Percentiles rank a stretch among this genome's conserved stretches.
These are phyloP conservation scores for Penicillium oxalicum DNA, from an alignment of 2,329 filamentous ascomycete species.

Conservation along the genomic window DNA sequence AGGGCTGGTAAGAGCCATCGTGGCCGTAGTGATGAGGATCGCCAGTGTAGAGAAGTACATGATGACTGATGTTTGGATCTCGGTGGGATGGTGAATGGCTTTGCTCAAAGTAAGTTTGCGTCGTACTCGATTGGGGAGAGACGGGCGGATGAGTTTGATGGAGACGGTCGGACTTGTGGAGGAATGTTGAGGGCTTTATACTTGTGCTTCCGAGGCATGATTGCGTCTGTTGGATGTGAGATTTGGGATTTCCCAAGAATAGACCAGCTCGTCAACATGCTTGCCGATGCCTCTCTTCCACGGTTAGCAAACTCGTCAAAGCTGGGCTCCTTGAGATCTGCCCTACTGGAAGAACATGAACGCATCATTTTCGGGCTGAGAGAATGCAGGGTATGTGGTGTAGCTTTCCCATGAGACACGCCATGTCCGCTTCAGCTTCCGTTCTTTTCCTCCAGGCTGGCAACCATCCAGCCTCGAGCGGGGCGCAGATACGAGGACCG, in stretches of 20 bases:
- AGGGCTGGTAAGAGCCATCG: slow-evolving; percentile 18
- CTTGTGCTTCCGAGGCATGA: not conserved
- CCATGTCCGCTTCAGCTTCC: not conserved
- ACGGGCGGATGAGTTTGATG: not conserved
- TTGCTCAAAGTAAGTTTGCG: not conserved
- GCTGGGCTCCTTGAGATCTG: no score
- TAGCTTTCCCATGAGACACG: no score
- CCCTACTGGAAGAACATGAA: no score
- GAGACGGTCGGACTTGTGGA: no score
- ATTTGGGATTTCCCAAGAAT: not conserved
- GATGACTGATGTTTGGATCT: slow-evolving; percentile 1
- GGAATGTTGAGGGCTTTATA: no score
- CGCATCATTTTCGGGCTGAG: no score
- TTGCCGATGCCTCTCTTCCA: not conserved
- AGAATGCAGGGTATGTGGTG: no score
- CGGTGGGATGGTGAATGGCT: no score
- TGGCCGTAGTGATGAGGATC: slow-evolving; percentile 22
- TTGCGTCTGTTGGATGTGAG: not conserved
- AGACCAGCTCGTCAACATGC: not conserved
- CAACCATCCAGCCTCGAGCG: slow-evolving; percentile 3
- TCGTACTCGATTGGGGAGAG: slow-evolving; percentile 11
- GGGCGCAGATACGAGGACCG: slow-evolving; percentile 24
- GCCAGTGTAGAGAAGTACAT: slow-evolving; percentile 27
- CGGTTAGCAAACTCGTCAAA: no score
- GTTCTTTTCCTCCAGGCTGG: not conserved